Percentiles rank a stretch among this genome's conserved stretches.
Evolutionary conservation across 176 grass and related monocot species (phyloP).

Genomic region (Sorghum bicolor): DNA sequence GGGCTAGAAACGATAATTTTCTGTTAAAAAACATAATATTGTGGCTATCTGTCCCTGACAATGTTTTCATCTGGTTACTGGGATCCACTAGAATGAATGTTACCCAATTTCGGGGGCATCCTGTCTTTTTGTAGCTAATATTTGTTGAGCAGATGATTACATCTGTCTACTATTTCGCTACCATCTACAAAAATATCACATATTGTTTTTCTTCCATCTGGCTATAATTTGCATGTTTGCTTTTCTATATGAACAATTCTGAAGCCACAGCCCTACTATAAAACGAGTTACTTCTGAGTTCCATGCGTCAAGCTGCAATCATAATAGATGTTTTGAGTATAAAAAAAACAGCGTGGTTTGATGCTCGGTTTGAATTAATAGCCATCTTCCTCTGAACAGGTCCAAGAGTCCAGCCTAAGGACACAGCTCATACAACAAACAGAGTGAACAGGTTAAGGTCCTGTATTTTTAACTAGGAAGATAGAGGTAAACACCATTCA

Average conservation of each 20-base stretch:
- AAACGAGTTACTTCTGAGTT: neutral
- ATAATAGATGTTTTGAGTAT: neutral
- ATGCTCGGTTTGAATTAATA: slow-evolving; percentile 17
- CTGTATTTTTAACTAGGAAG: slow-evolving; percentile 50
- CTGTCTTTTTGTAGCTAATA: neutral
- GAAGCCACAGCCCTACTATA: neutral
- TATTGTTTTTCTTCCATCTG: neutral
- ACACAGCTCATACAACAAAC: slow-evolving; percentile 76
- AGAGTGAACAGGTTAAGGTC: slow-evolving; percentile 41
- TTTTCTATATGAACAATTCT: neutral
- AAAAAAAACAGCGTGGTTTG: neutral
- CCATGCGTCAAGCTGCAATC: neutral
- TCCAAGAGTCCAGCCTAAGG: slow-evolving; percentile 83
- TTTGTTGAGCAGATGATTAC: neutral
- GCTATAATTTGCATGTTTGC: neutral
- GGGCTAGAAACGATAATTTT: neutral
- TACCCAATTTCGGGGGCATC: neutral
- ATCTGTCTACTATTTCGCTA: neutral
- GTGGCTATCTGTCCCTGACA: neutral
- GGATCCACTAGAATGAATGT: neutral
- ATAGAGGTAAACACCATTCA: slow-evolving; percentile 54
- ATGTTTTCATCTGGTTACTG: slow-evolving; percentile 5
- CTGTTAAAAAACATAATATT: neutral
- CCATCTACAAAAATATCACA: neutral
- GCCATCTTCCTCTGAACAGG: slow-evolving; percentile 45